A percentile compares a stretch with the other conserved stretches of the same genome.
These are phyloP conservation scores for Pachysolen tannophilus DNA, from an alignment of 805 yeast species.

Conservation along the genomic window DNA sequence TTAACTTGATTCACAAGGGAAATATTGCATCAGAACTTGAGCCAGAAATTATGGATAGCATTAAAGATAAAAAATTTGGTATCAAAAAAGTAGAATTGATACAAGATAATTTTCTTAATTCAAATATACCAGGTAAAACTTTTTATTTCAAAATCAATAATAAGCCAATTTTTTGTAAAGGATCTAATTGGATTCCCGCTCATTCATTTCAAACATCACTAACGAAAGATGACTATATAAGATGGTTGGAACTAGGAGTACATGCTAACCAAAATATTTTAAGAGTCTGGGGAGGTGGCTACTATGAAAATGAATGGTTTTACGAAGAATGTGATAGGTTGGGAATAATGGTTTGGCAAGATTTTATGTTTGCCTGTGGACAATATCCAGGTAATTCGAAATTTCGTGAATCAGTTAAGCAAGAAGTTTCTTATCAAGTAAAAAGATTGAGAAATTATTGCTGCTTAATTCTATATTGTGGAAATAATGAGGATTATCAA, in stretches of 20 bases:
- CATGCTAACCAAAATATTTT: constrained; percentile 34
- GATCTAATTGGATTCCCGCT: constrained; percentile 44
- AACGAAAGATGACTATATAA: constrained; percentile 25
- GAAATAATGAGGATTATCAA: constrained; percentile 42
- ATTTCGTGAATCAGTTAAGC: constrained; percentile 25
- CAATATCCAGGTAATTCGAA: constrained; percentile 37
- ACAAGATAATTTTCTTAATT: constrained; percentile 22
- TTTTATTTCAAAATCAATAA: constrained; percentile 36
- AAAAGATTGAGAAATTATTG: constrained; percentile 32
- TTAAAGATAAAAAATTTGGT: constrained; percentile 30
- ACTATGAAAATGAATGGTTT: constrained; percentile 32
- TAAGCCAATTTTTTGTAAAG: constrained; percentile 28
- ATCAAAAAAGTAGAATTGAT: constrained; percentile 34
- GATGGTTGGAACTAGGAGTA: constrained; percentile 26
- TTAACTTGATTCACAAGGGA: constrained; percentile 8
- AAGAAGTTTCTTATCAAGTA: constrained; percentile 32
- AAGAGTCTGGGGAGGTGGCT: constrained; percentile 45
- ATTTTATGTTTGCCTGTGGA: constrained; percentile 52
- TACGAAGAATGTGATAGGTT: constrained; percentile 34
- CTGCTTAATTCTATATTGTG: constrained; percentile 31
- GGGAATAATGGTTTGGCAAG: constrained; percentile 46
- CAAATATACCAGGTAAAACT: constrained; percentile 23
- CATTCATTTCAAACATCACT: constrained; percentile 30
- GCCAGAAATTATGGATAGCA: too few relatives aligned
- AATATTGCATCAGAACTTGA: constrained; percentile 11